phyloP scores from a whole-genome alignment of 2,329 filamentous ascomycete genomes.

The Endoconidiophora laricicola region DNA sequence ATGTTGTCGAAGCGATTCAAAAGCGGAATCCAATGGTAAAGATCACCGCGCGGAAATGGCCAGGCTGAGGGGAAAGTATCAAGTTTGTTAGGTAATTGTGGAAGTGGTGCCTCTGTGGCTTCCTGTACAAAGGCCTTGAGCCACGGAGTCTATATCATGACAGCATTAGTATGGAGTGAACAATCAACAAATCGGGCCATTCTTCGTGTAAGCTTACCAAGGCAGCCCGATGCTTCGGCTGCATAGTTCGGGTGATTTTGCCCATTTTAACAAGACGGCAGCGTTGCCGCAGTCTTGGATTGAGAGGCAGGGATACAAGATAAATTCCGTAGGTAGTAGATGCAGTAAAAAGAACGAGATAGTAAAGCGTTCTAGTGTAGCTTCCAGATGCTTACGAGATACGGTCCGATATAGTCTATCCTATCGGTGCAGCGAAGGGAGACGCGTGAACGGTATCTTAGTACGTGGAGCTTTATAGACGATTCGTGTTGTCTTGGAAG shows the following conservation, averaged over 20 bases:
- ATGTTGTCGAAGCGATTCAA: constrained; percentile 87
- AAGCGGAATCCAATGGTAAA: constrained; percentile 95
- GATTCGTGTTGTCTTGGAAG: neutral
- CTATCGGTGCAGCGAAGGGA: neutral
- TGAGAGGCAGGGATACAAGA: neutral
- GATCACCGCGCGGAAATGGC: constrained; percentile 87
- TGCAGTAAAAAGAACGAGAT: neutral
- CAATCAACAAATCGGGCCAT: neutral
- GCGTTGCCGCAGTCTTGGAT: neutral
- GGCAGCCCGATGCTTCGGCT: constrained; percentile 50
- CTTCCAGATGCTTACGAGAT: neutral
- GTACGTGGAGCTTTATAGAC: neutral
- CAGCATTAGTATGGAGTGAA: neutral
- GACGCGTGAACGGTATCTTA: too few relatives aligned
- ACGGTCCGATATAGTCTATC: neutral
- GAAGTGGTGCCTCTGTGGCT: constrained; percentile 51
- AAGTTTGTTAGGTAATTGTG: constrained; percentile 61
- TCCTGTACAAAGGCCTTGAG: constrained; percentile 63
- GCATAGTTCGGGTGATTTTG: constrained; percentile 51
- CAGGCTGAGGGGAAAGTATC: constrained; percentile 71
- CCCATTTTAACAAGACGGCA: constrained; percentile 38
- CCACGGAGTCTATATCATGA: constrained; percentile 56
- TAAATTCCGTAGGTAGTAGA: neutral
- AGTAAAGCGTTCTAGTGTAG: neutral
- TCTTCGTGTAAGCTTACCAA: constrained; percentile 32